phyloP scores from a whole-genome alignment of 768 basidiomycete genomes.

The Leucocoprinus leucothites region DNA sequence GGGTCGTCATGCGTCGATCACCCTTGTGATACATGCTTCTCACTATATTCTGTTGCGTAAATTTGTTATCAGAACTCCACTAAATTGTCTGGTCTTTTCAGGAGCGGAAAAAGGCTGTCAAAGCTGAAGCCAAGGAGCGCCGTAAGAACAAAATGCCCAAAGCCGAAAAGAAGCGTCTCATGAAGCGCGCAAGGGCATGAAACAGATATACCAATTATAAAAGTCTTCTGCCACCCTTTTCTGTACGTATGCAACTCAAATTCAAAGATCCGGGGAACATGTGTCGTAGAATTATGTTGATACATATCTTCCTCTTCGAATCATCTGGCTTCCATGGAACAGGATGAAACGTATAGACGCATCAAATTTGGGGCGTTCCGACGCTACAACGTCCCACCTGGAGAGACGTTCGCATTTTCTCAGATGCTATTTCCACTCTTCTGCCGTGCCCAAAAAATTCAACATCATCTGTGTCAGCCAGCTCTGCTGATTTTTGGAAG shows the following conservation, averaged over 20 bases:
- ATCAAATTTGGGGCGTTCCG: not conserved
- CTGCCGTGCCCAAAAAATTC: too few relatives aligned
- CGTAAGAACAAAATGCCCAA: conserved; percentile 95
- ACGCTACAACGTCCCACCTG: too few relatives aligned
- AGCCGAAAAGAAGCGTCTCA: conserved; percentile 84
- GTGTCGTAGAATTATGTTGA: not conserved
- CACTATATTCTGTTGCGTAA: not conserved
- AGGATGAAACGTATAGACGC: not conserved
- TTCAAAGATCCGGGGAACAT: not conserved
- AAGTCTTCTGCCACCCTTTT: not conserved
- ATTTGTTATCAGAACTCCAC: not conserved
- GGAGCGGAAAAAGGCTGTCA: conserved; percentile 90
- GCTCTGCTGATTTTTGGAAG: too few relatives aligned
- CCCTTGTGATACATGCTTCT: not conserved
- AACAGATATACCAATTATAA: not conserved
- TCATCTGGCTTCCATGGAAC: not conserved
- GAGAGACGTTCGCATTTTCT: too few relatives aligned
- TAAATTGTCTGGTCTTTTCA: conserved; percentile 24
- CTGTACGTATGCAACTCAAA: not conserved
- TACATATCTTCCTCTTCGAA: not conserved
- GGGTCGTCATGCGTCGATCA: not conserved
- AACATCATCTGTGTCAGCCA: too few relatives aligned
- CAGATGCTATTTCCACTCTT: too few relatives aligned
- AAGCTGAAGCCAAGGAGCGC: conserved; percentile 84
- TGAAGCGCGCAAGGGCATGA: conserved; percentile 49